Evolutionary conservation across 1,284 basidiomycete genomes (phyloP), one percentile per base, ranked within the genome.

Genomic region (Somion occarium): DNA sequence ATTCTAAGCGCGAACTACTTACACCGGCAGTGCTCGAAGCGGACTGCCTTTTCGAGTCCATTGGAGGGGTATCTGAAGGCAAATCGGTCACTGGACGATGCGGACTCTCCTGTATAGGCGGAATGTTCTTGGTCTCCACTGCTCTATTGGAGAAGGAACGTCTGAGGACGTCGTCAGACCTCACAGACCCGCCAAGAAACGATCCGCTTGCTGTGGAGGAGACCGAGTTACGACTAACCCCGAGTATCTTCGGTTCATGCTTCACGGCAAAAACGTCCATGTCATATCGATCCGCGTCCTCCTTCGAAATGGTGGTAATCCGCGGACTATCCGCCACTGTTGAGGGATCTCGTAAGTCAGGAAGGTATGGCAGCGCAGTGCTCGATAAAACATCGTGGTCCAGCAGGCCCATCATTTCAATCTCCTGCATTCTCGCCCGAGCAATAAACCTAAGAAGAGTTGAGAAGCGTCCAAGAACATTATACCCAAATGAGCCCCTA

Each of bases 401-500:
- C 44, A 96, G 73, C 7, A 95, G 73, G 3, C 93, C 93, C 5
- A 96, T 78, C 89, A 92, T 94, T 63, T 96, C 89, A 43, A 96
- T 93, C 63, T 95, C 89, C 60, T 92, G 89, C 91, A 97, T 95
- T 69, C 91, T 92, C 37, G 90, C 92, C 39, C 93, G 83, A 2
- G 92, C 86, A 23, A 97, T 76, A 63, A 97, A 98, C 57, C 88
- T 91, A 38, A 19, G 15, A 7, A 34, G 15, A 7, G 30, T 34
- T 15, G 30, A 7, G 7, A 5, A 34, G 30, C 15, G 7, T 34
- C 15, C 30, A 34, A 34, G 15, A 15, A 34, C 7, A 34, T 7
- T 7, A 34, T 34, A 34, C 7, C 30, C 7, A 34, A 46, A 9
- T 27, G 15, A 22, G 42, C 5, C 63, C 70, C 51, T 55, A 87